phyloP scores from a whole-genome alignment of 495 filamentous ascomycete genomes.

The Aspergillus incahuasiensis region DNA sequence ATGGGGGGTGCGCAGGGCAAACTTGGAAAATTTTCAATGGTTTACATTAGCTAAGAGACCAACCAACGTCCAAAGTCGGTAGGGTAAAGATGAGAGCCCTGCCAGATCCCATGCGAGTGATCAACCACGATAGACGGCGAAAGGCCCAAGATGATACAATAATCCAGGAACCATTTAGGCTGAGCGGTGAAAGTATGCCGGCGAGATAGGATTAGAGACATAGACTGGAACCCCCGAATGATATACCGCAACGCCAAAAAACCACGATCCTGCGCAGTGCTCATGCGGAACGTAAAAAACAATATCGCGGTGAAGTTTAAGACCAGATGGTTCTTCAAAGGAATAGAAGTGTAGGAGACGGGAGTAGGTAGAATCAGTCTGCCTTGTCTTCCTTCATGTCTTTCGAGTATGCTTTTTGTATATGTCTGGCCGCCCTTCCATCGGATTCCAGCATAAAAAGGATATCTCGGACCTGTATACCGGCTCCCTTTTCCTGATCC shows the following conservation, averaged over 20 bases:
- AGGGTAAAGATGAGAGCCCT: conserved; percentile 2
- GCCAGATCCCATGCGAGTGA: conserved; percentile 1
- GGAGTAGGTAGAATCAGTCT: conserved; percentile 18
- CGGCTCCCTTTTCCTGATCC: conserved; percentile 41
- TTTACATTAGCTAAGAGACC: conserved; percentile 6
- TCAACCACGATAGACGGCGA: conserved; percentile 2
- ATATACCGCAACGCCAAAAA: conserved; percentile 23
- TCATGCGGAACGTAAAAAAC: conserved; percentile 13
- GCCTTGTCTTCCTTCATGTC: conserved; percentile 41
- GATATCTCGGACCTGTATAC: conserved; percentile 48
- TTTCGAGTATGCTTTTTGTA: conserved; percentile 43
- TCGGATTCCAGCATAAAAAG: conserved; percentile 49
- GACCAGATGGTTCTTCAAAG: neutral
- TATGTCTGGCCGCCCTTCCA: conserved; percentile 39
- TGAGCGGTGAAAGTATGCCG: conserved; percentile 8
- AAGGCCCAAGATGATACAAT: conserved; percentile 4
- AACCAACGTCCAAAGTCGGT: conserved; percentile 4
- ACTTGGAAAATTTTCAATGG: too few species aligned
- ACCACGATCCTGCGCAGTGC: conserved; percentile 28
- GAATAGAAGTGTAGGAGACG: neutral
- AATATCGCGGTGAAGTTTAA: neutral
- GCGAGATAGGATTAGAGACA: conserved; percentile 6
- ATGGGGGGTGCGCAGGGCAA: too few species aligned
- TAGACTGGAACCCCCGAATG: conserved; percentile 10
- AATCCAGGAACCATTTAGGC: conserved; percentile 3